Conservation (phyloP, 2,329 filamentous ascomycete genomes). For the Fusarium setosum region DNA sequence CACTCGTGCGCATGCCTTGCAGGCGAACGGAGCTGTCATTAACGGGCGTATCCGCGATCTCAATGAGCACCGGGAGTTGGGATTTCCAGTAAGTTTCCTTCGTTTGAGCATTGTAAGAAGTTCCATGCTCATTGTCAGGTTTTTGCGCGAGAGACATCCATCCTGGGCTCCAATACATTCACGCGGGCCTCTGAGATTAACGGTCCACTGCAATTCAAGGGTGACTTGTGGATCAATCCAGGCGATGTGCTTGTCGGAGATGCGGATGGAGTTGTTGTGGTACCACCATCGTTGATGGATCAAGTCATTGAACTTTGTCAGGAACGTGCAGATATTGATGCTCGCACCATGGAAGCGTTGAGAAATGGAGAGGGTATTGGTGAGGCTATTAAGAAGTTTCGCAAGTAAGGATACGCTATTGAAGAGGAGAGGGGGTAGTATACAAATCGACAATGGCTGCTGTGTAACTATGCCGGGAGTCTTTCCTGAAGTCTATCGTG, state of each 20-base stretch:
- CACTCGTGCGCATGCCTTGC: constrained; percentile 40
- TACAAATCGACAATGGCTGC: no score
- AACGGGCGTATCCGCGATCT: constrained; percentile 36
- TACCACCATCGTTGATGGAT: constrained; percentile 34
- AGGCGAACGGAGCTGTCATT: constrained; percentile 39
- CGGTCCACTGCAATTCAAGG: not conserved
- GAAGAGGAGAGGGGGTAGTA: no score
- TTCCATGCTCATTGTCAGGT: not conserved
- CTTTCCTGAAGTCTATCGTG: no score
- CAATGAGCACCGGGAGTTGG: not conserved
- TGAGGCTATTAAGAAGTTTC: not conserved
- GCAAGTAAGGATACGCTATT: not conserved
- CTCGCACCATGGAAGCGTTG: not conserved
- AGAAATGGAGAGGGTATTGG: not conserved
- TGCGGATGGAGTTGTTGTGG: constrained; percentile 44
- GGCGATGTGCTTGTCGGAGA: constrained; percentile 44
- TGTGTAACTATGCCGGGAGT: no score
- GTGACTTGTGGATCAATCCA: constrained; percentile 32
- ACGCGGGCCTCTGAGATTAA: not conserved
- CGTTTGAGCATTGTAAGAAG: not conserved
- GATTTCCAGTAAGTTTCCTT: not conserved
- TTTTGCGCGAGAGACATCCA: not conserved
- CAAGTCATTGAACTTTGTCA: constrained; percentile 41
- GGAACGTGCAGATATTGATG: constrained; percentile 42
- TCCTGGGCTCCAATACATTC: not conserved